Percentiles rank a stretch among this genome's conserved stretches.
These are phyloP conservation scores for Clavulina sp. DNA, from an alignment of 768 basidiomycete genomes.

Conservation along the genomic window DNA sequence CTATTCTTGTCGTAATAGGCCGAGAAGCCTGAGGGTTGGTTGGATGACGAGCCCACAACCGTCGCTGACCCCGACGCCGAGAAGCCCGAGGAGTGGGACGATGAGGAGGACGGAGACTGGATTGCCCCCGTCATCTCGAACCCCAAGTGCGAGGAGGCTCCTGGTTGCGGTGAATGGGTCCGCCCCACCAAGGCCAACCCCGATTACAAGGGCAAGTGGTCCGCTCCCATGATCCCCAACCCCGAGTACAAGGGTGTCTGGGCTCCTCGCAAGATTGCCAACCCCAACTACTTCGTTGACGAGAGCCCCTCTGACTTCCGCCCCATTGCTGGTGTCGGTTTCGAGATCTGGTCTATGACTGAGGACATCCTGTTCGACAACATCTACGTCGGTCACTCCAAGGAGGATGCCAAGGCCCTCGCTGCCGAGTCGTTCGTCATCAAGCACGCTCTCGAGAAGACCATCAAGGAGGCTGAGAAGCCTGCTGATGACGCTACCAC, in stretches of 20 bases:
- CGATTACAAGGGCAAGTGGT: conserved; percentile 96
- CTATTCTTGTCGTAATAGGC: conserved; percentile 8
- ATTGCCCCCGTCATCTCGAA: conserved; percentile 77
- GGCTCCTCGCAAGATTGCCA: conserved; percentile 78
- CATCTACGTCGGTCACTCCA: conserved; percentile 84
- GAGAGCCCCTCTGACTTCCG: conserved; percentile 61
- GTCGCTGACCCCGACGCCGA: conserved; percentile 83
- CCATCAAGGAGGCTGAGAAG: conserved; percentile 26
- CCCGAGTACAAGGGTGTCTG: conserved; percentile 94
- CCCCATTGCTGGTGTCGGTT: conserved; percentile 89
- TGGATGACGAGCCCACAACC: conserved; percentile 64
- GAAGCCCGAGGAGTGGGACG: conserved; percentile 99
- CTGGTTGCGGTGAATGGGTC: conserved; percentile 91
- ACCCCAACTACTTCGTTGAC: conserved; percentile 88
- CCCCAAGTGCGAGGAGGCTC: conserved; percentile 74
- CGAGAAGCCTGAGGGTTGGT: conserved; percentile 86
- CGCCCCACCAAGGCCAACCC: conserved; percentile 85
- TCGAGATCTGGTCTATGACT: conserved; percentile 99
- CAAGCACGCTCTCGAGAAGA: conserved; percentile 72
- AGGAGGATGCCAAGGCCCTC: conserved; percentile 65
- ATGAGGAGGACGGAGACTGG: conserved; percentile 99
- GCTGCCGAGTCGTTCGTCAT: conserved; percentile 79
- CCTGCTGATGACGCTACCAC: conserved; percentile 22
- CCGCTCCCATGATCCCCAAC: conserved; percentile 86
- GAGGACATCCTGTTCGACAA: conserved; percentile 87